Evolutionary conservation across 2,329 filamentous ascomycete genomes (phyloP).

Genomic region (Fusarium keratoplasticum): DNA sequence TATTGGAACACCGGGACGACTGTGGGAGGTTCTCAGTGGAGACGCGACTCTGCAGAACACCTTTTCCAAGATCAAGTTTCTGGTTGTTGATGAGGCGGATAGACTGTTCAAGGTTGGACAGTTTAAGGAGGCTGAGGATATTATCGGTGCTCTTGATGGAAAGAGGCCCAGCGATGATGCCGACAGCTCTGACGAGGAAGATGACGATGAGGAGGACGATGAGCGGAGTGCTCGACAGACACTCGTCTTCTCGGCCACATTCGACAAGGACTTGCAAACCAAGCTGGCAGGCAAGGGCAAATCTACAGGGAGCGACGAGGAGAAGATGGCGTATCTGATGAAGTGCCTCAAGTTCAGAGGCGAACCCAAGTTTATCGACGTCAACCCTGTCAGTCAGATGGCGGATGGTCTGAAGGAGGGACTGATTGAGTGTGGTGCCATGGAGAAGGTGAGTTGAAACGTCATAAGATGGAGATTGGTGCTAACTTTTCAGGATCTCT

Average conservation of each 20-base stretch:
- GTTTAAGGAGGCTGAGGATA: slow-evolving; percentile 93
- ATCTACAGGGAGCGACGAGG: slow-evolving; percentile 68
- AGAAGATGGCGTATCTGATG: slow-evolving; percentile 93
- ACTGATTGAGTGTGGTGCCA: slow-evolving; percentile 89
- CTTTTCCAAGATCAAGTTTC: slow-evolving; percentile 80
- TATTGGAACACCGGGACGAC: slow-evolving; percentile 89
- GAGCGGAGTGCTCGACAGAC: slow-evolving; percentile 73
- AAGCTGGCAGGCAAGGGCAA: slow-evolving; percentile 85
- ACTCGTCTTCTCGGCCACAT: slow-evolving; percentile 95
- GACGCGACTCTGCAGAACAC: slow-evolving; percentile 75
- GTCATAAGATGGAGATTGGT: neutral
- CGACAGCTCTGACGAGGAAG: slow-evolving; percentile 62
- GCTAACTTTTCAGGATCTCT: slow-evolving; percentile 75
- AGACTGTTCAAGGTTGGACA: slow-evolving; percentile 90
- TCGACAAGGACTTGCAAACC: slow-evolving; percentile 90
- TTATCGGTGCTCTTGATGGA: slow-evolving; percentile 82
- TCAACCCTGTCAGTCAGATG: slow-evolving; percentile 91
- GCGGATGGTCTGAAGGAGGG: slow-evolving; percentile 87
- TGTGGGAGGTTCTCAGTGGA: slow-evolving; percentile 93
- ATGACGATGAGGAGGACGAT: slow-evolving; percentile 59
- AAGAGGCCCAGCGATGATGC: slow-evolving; percentile 70
- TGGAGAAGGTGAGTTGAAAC: slow-evolving; percentile 81
- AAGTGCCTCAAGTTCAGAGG: slow-evolving; percentile 90
- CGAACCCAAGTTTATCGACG: slow-evolving; percentile 90
- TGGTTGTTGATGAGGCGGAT: slow-evolving; percentile 96